These are phyloP conservation scores for Rhynchospora pubera DNA, from an alignment of 176 grass and related monocot species.

Conservation along the genomic window DNA sequence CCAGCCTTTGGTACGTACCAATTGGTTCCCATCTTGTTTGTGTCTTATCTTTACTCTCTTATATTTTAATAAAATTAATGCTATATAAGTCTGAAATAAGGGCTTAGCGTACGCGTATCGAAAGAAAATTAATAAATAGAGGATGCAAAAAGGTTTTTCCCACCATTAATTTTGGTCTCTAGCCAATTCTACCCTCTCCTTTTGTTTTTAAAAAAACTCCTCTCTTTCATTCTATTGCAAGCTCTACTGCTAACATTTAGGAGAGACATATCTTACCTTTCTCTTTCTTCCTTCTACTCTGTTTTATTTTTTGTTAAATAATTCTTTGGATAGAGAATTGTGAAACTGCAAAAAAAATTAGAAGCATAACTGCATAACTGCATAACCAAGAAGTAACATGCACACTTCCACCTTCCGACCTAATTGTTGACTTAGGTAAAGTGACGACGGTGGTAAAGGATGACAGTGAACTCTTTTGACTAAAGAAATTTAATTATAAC, in stretches of 20 bases:
- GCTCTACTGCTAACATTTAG: not conserved
- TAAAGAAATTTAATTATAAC: not conserved
- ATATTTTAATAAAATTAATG: not conserved
- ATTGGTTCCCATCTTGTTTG: not conserved
- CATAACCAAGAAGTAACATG: not conserved
- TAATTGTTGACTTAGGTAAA: not conserved
- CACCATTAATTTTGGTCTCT: not conserved
- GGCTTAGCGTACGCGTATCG: not conserved
- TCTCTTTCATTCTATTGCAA: not conserved
- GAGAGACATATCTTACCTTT: not conserved
- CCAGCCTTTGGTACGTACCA: not conserved
- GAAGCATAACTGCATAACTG: too few relatives aligned
- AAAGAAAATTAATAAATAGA: not conserved
- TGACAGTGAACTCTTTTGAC: not conserved
- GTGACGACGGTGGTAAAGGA: not conserved
- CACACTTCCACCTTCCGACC: not conserved
- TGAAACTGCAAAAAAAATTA: not conserved
- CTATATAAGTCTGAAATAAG: not conserved
- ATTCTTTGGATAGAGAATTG: not conserved
- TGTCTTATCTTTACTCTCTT: not conserved
- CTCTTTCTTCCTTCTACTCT: not conserved
- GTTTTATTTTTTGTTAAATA: too few relatives aligned
- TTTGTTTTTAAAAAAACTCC: too few relatives aligned
- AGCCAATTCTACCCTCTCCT: not conserved
- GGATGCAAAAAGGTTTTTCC: not conserved